These are phyloP conservation scores for Euryodendron excelsum DNA, from an alignment of 148 eudicot genomes.

Conservation along the genomic window DNA sequence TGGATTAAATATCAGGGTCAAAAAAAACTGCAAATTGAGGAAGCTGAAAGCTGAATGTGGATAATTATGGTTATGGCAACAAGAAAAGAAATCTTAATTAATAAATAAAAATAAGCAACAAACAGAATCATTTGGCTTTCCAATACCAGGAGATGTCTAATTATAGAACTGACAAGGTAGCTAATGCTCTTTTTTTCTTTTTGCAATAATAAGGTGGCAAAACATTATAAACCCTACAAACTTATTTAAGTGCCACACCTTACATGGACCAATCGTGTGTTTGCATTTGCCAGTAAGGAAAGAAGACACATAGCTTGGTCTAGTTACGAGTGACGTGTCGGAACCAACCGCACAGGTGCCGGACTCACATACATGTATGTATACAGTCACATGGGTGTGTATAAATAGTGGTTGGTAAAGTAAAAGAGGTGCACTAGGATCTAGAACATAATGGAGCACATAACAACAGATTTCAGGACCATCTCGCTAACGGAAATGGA, in stretches of 20 bases:
- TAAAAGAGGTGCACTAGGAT: background rate
- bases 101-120: background rate
- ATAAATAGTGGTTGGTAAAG: background rate
- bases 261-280: background rate
- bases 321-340: too few relatives aligned
- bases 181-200: background rate
- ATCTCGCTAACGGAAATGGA: background rate
- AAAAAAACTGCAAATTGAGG: background rate
- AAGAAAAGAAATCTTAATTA: background rate
- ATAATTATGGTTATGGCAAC: background rate
- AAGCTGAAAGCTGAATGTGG: background rate
- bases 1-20: background rate
- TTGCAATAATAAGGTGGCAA: background rate
- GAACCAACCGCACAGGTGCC: too few relatives aligned
- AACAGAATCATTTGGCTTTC: constrained; percentile 2
- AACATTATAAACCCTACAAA: background rate
- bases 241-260: background rate
- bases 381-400: background rate
- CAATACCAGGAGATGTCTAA: background rate
- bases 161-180: background rate
- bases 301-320: too few relatives aligned
- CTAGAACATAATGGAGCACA: background rate
- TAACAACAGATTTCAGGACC: background rate
- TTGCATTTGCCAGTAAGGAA: background rate
- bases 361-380: background rate